Conservation (phyloP, 805 yeast species). For the Yarrowia bubula region DNA sequence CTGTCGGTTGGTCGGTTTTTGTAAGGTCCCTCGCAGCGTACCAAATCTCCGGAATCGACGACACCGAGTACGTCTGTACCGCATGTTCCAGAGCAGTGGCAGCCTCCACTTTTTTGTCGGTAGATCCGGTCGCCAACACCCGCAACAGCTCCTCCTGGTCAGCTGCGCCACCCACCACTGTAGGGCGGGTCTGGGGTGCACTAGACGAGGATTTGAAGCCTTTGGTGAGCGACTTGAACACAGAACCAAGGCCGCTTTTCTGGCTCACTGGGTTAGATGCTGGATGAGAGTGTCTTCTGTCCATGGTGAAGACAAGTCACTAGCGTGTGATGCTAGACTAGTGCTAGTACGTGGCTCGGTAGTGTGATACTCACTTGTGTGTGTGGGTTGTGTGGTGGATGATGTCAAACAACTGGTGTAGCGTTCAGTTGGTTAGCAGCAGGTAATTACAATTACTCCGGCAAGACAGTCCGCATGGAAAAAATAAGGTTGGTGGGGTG, state of each 20-base stretch:
- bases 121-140: slow-evolving; percentile 32
- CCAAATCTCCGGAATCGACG: slow-evolving; percentile 75
- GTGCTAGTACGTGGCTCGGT: background rate
- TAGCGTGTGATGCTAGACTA: background rate
- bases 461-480: background rate
- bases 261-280: slow-evolving; percentile 22
- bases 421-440: no score
- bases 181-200: slow-evolving; percentile 30
- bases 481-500: slow-evolving; percentile 18
- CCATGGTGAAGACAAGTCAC: background rate
- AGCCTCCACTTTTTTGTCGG: slow-evolving; percentile 45
- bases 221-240: slow-evolving; percentile 36
- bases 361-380: background rate
- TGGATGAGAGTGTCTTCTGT: background rate
- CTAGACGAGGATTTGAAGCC: slow-evolving; percentile 35
- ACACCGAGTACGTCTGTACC: slow-evolving; percentile 51
- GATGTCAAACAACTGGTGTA: background rate
- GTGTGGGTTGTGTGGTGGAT: no score
- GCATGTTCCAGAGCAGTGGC: slow-evolving; percentile 52
- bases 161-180: slow-evolving; percentile 40
- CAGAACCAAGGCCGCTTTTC: slow-evolving; percentile 32
- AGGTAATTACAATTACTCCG: no score
- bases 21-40: slow-evolving; percentile 59
- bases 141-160: slow-evolving; percentile 38
- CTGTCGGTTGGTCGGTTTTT: slow-evolving; percentile 38